Evolutionary conservation across 768 basidiomycete species (phyloP).

Genomic region (Harrya chromipes): DNA sequence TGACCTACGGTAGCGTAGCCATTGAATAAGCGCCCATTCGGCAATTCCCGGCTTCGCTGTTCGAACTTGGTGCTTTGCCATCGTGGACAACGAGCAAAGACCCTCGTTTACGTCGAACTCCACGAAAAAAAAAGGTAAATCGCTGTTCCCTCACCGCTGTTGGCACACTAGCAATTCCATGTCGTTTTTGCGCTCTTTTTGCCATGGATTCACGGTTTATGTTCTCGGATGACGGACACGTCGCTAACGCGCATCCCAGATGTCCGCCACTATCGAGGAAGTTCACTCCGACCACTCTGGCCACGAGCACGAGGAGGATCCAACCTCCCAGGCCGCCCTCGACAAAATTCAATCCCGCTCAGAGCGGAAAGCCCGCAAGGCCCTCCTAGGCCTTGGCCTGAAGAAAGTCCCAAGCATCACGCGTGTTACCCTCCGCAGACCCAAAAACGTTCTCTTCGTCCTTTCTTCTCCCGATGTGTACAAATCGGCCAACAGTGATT

Average conservation of each 20-base stretch:
- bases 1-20: background rate
- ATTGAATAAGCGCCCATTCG: constrained; percentile 13
- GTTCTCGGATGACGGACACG: constrained; percentile 28
- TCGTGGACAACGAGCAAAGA: constrained; percentile 35
- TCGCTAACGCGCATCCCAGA: constrained; percentile 39
- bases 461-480: constrained; percentile 94
- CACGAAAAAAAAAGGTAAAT: constrained; percentile 23
- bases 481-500: constrained; percentile 96
- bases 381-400: constrained; percentile 84
- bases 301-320: constrained; percentile 75
- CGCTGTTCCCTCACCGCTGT: background rate
- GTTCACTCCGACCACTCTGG: constrained; percentile 77
- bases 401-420: constrained; percentile 93
- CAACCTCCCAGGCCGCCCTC: constrained; percentile 77
- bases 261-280: constrained; percentile 81
- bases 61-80: constrained; percentile 26
- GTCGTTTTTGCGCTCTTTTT: background rate
- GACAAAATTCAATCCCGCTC: constrained; percentile 94
- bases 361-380: constrained; percentile 95
- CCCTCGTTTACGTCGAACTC: constrained; percentile 11
- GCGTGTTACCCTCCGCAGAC: constrained; percentile 89
- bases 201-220: constrained; percentile 29
- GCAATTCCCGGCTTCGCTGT: constrained; percentile 25
- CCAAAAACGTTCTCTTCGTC: constrained; percentile 96
- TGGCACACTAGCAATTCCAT: background rate